A percentile compares a stretch with the other conserved stretches of the same genome.
phyloP scores from a whole-genome alignment of 805 yeast genomes.

The Barnettozyma salicaria region DNA sequence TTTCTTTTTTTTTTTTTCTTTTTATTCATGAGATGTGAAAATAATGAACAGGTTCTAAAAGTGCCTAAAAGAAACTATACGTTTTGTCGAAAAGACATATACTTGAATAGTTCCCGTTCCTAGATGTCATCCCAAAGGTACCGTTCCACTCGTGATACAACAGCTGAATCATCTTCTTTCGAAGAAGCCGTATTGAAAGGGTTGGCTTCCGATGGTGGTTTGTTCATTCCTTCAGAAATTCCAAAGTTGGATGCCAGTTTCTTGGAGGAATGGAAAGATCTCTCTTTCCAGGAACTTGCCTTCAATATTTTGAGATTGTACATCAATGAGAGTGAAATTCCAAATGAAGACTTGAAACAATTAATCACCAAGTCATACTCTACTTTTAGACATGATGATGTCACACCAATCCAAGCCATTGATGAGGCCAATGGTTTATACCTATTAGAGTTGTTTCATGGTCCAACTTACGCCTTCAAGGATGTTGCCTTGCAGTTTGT shows the following conservation, averaged over 20 bases:
- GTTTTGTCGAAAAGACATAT: too few relatives aligned
- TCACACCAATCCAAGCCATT: constrained; percentile 74
- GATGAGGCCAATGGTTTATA: constrained; percentile 55
- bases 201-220: constrained; percentile 94
- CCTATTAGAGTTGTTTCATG: constrained; percentile 91
- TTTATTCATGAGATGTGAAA: too few relatives aligned
- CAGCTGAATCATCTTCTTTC: constrained; percentile 49
- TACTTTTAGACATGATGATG: constrained; percentile 81
- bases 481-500: constrained; percentile 98
- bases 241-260: constrained; percentile 56
- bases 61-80: too few relatives aligned
- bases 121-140: constrained; percentile 46
- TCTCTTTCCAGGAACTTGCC: constrained; percentile 82
- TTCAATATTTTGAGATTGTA: constrained; percentile 78
- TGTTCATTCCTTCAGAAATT: constrained; percentile 79
- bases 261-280: constrained; percentile 61
- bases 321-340: constrained; percentile 66
- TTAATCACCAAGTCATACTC: constrained; percentile 74
- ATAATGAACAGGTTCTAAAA: too few relatives aligned
- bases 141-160: constrained; percentile 72
- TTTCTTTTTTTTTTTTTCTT: too few relatives aligned
- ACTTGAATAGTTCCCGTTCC: background rate
- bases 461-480: constrained; percentile 98
- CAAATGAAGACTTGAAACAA: constrained; percentile 55
- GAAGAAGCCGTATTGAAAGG: constrained; percentile 87